phyloP scores from a whole-genome alignment of 2,329 filamentous ascomycete species.

The Neospermospora avenae region DNA sequence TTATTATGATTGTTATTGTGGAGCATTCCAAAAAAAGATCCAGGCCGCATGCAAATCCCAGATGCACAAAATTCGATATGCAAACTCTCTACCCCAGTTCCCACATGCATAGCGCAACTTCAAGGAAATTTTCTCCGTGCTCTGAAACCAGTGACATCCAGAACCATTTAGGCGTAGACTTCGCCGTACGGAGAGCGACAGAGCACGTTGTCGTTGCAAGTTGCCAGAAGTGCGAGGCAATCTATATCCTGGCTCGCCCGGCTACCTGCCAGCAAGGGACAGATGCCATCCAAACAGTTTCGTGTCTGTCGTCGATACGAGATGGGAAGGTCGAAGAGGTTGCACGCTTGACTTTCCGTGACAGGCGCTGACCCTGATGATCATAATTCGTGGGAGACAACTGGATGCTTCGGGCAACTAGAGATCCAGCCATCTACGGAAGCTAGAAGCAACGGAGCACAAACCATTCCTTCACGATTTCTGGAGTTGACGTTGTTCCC shows the following conservation, averaged over 20 bases:
- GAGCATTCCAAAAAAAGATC: background rate
- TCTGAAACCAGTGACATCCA: background rate
- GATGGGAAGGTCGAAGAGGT: background rate
- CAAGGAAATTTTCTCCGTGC: background rate
- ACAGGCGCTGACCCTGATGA: background rate
- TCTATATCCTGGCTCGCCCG: slow-evolving; percentile 3
- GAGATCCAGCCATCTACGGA: background rate
- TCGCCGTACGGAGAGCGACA: background rate
- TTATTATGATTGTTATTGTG: no score
- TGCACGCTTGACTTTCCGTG: background rate
- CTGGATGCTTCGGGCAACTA: background rate
- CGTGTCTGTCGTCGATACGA: background rate
- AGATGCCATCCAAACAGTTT: background rate
- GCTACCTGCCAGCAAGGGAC: background rate
- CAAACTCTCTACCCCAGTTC: background rate
- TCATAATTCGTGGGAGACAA: background rate
- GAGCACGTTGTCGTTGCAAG: background rate
- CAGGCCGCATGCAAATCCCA: background rate
- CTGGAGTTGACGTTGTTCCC: background rate
- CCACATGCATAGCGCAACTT: background rate
- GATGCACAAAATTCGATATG: slow-evolving; percentile 2
- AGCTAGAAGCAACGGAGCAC: background rate
- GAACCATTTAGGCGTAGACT: background rate
- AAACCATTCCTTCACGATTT: background rate
- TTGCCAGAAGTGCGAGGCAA: slow-evolving; percentile 1